Percentiles rank a stretch among this genome's conserved stretches.
These are phyloP conservation scores for Astrephomene gubernaculifera DNA, from an alignment of 139 green algal species.

Conservation along the genomic window DNA sequence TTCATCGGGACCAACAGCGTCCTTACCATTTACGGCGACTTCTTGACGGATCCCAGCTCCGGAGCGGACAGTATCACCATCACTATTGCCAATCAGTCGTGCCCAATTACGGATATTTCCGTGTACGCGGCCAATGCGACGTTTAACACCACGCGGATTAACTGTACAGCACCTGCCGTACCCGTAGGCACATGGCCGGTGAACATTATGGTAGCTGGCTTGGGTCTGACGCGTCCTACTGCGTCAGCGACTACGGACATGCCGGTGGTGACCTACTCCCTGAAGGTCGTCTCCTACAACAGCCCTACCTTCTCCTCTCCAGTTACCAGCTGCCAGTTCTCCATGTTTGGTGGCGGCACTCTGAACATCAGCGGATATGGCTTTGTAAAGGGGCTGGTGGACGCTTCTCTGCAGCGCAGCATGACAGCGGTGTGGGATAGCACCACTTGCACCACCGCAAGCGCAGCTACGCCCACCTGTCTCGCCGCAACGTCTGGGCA, in stretches of 20 bases:
- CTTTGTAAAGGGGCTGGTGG: constrained; percentile 23
- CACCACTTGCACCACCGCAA: not conserved
- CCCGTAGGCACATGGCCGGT: constrained; percentile 26
- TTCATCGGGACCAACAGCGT: not conserved
- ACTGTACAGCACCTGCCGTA: not conserved
- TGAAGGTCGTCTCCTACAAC: not conserved
- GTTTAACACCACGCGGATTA: constrained; percentile 12
- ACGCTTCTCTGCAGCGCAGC: not conserved
- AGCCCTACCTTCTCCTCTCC: not conserved
- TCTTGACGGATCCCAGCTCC: constrained; percentile 1
- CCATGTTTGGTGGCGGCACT: constrained; percentile 25
- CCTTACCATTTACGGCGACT: constrained; percentile 6
- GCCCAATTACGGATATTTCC: not conserved
- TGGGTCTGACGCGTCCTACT: constrained; percentile 6
- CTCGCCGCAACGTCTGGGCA: not conserved
- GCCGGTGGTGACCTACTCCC: not conserved
- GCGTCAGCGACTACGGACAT: not conserved
- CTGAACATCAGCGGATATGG: constrained; percentile 6
- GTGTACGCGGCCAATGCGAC: not conserved
- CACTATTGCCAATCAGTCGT: not conserved
- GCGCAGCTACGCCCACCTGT: not conserved
- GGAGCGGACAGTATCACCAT: not conserved
- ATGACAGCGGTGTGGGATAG: not conserved
- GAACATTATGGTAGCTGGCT: constrained; percentile 2
- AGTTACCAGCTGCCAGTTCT: constrained; percentile 7